Base-by-base conservation (phyloP, 2,329 filamentous ascomycete species). In the Cephalotrichum gorgonifer region DNA sequence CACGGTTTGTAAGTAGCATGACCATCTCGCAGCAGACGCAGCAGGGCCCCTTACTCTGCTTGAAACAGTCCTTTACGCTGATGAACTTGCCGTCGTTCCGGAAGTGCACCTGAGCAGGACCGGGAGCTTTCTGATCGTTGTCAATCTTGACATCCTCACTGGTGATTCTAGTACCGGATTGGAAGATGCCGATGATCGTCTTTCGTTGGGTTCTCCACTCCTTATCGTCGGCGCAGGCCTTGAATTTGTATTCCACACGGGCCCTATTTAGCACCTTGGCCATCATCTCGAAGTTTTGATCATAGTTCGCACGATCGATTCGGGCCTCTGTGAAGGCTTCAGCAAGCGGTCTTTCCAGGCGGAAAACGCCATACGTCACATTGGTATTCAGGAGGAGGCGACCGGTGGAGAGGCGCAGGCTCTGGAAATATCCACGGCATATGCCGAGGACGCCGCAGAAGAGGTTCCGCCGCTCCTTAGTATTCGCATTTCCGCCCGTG, bases 341-440 rank as follows among this genome's bases (percentile, higher is more conserved):
- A 1, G 55, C 54, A 2, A 76, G 53, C 0, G 51, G 52, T 2
- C 71, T 67, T 2, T 60, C 54, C 3, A 63, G 57, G 11, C 68
- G 72, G 58, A 80, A 80, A 17, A 78, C 67, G 3, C 70, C 72
- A 53, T 78, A 71, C 0, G 73, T 72, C 9, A 78, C 71, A 50
- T 81, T 79, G 43, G 67, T 65, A 52, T 81, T 81, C 25, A 80
- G 61, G 0, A 81, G 65, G 2, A 80, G 55, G 0, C 74, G 66
- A 2, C 74, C 75, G 0, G 76, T 80, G 1, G 71, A 71, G 1
- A 75, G 63, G 6, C 76, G 73, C 3, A 72, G 67, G 28, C 75
- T 78, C 56, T 77, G 73, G 50, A 78, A 78, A 54, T 74, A 79
- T 1, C 77, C 77, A 15, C 76, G 70, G n/a, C 46, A 43, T 2